These are phyloP conservation scores for Sanghuangporus sanghuang DNA, from an alignment of 1,284 basidiomycete genomes.

Conservation along the genomic window DNA sequence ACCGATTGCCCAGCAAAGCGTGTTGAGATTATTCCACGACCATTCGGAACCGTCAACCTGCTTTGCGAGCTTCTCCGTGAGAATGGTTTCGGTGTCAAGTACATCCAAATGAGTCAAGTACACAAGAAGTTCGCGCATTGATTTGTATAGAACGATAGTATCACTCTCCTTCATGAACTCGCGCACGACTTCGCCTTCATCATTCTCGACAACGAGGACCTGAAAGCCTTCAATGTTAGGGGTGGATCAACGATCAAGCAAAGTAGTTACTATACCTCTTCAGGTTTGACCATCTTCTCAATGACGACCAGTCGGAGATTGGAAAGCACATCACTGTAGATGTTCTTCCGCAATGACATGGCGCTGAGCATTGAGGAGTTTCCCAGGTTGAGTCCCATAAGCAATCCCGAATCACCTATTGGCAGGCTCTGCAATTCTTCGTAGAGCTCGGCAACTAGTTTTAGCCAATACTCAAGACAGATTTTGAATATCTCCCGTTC, in stretches of 20 bases:
- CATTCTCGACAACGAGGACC: conserved; percentile 98
- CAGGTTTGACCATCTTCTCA: conserved; percentile 99
- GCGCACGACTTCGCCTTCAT: conserved; percentile 98
- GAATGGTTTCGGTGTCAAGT: conserved; percentile 92
- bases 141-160: conserved; percentile 98
- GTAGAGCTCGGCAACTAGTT: conserved; percentile 97
- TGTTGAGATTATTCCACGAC: conserved; percentile 99
- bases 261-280: conserved; percentile 67
- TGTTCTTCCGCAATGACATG: conserved; percentile 85
- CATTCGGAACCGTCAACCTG: conserved; percentile 98
- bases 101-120: conserved; percentile 98
- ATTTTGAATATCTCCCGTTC: conserved; percentile 99
- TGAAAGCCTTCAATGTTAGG: conserved; percentile 29
- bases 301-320: conserved; percentile 96
- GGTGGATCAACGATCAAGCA: conserved; percentile 5
- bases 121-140: conserved; percentile 95
- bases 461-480: conserved; percentile 98
- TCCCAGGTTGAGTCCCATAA: conserved; percentile 90
- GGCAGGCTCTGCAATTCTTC: conserved; percentile 94
- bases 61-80: conserved; percentile 94
- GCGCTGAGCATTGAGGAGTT: conserved; percentile 68
- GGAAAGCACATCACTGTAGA: conserved; percentile 91
- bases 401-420: conserved; percentile 87
- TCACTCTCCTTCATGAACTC: conserved; percentile 99
- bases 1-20: conserved; percentile 99